phyloP scores from a whole-genome alignment of 257 asterid genomes.

The Fraxinus pennsylvanica region DNA sequence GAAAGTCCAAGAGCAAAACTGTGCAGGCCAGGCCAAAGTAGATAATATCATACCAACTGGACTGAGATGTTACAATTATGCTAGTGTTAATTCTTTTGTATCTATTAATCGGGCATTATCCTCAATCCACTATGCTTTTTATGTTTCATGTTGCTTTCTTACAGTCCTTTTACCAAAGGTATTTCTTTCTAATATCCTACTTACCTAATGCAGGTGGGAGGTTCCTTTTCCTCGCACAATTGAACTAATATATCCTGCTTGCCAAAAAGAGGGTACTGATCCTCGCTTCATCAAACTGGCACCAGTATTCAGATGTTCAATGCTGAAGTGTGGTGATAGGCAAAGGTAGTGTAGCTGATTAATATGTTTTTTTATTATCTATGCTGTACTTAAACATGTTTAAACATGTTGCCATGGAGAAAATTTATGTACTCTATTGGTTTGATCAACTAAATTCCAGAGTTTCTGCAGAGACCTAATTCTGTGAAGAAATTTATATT shows the following conservation, averaged over 20 bases:
- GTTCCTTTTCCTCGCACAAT: slow-evolving; percentile 80
- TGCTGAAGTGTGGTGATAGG: slow-evolving; percentile 62
- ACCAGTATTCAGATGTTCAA: slow-evolving; percentile 90
- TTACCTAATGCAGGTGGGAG: slow-evolving; percentile 78
- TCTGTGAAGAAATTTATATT: neutral
- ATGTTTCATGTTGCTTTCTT: neutral
- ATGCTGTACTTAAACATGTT: neutral
- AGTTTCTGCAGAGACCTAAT: slow-evolving; percentile 3
- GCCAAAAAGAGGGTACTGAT: slow-evolving; percentile 57
- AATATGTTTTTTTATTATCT: neutral
- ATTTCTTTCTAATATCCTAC: slow-evolving; percentile 21
- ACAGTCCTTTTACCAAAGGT: neutral
- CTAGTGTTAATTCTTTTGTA: neutral
- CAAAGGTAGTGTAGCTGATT: slow-evolving; percentile 57
- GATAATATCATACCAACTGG: too few species aligned
- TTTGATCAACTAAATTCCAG: neutral
- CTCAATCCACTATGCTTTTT: slow-evolving; percentile 14
- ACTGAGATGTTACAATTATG: neutral
- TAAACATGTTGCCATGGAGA: slow-evolving; percentile 2
- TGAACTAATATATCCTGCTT: slow-evolving; percentile 56
- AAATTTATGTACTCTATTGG: neutral
- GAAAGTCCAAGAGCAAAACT: too few species aligned
- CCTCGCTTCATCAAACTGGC: slow-evolving; percentile 88
- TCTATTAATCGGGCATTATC: neutral
- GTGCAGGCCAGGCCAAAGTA: too few species aligned